A percentile compares a stretch with the other conserved stretches of the same genome.
Conservation (phyloP, 768 basidiomycete genomes). For the Cystofilobasidium bisporidii region DNA sequence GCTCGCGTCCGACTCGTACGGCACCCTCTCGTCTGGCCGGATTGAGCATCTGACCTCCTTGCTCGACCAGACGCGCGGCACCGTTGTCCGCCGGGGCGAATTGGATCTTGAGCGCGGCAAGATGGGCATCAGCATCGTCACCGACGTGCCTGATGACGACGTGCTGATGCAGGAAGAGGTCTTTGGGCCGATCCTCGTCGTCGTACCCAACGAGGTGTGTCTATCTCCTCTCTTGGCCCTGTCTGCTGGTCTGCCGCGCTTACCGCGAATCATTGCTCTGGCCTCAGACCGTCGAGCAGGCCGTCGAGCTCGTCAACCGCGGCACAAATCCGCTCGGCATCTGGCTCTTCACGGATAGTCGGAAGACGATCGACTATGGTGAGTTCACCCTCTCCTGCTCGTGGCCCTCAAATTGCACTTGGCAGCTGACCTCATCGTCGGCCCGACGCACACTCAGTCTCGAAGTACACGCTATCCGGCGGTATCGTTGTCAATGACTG, state of each 20-base stretch:
- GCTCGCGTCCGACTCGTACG: constrained; percentile 11
- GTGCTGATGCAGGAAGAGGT: constrained; percentile 37
- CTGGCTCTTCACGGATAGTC: constrained; percentile 36
- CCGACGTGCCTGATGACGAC: constrained; percentile 29
- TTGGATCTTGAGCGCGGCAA: constrained; percentile 30
- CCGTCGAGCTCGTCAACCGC: constrained; percentile 37
- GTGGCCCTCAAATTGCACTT: too few species aligned
- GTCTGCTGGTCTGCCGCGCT: background rate
- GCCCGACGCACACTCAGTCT: background rate
- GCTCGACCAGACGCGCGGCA: constrained; percentile 36
- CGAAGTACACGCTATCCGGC: constrained; percentile 14
- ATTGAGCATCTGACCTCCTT: constrained; percentile 32
- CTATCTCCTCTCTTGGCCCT: background rate
- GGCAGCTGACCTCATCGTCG: too few species aligned
- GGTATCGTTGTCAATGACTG: constrained; percentile 22
- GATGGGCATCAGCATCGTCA: constrained; percentile 38
- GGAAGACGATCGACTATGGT: constrained; percentile 35
- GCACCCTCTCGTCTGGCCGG: background rate
- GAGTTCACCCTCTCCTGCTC: too few species aligned
- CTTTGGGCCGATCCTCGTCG: constrained; percentile 39
- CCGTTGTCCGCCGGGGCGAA: constrained; percentile 35
- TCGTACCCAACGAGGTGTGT: constrained; percentile 39
- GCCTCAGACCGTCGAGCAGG: constrained; percentile 35
- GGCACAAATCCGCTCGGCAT: constrained; percentile 34
- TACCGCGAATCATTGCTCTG: background rate